Conservation (phyloP, 2,329 filamentous ascomycete species). For the Cucurbitaria berberidis region DNA sequence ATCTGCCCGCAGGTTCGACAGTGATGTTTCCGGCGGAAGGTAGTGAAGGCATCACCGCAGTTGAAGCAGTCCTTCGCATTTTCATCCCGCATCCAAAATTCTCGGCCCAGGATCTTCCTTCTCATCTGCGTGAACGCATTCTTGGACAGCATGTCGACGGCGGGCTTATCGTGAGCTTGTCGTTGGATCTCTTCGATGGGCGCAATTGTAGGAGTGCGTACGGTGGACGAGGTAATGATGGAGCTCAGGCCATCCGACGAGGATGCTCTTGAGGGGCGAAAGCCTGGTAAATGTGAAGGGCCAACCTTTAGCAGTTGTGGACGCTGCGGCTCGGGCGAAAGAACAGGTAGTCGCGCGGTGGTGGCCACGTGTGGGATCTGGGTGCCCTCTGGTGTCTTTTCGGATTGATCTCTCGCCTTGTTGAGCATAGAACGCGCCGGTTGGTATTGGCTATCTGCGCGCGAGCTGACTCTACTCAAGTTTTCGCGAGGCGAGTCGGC, state of each 20-base stretch:
- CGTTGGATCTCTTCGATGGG: constrained; percentile 42
- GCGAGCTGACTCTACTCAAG: constrained; percentile 27
- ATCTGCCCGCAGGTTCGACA: constrained; percentile 97
- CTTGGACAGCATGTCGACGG: constrained; percentile 49
- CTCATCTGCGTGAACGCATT: constrained; percentile 66
- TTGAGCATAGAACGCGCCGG: constrained; percentile 23
- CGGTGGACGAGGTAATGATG: constrained; percentile 41
- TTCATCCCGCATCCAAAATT: constrained; percentile 99
- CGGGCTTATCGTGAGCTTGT: constrained; percentile 24
- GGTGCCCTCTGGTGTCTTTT: constrained; percentile 29
- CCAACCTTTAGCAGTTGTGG: constrained; percentile 53
- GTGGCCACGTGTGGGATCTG: constrained; percentile 27
- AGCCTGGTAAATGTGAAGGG: constrained; percentile 56
- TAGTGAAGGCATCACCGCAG: constrained; percentile 88
- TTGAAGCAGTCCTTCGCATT: constrained; percentile 97
- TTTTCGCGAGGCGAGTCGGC: constrained; percentile 32
- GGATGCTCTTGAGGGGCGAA: constrained; percentile 53
- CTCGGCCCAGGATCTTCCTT: constrained; percentile 87
- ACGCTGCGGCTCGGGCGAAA: constrained; percentile 40
- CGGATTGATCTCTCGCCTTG: constrained; percentile 28
- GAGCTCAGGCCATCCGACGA: constrained; percentile 54
- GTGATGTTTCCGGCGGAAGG: constrained; percentile 95
- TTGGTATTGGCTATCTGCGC: constrained; percentile 15
- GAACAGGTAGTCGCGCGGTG: constrained; percentile 31
- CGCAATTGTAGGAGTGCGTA: constrained; percentile 38